Base-by-base conservation (phyloP, 2,329 filamentous ascomycete genomes). In the Sarocladium kiliense region DNA sequence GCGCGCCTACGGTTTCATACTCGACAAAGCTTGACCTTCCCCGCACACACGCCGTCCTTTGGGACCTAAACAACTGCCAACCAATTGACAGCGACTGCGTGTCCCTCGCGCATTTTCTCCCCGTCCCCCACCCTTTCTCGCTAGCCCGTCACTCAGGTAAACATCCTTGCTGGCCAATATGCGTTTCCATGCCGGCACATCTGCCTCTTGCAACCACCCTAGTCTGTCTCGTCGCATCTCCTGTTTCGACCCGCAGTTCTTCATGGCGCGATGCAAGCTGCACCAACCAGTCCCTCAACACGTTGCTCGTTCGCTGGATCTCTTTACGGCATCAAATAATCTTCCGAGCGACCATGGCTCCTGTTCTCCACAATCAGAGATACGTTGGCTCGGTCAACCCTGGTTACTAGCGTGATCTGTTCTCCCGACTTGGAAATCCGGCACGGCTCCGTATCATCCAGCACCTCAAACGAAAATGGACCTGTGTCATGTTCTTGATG, bases 151-250 rank as follows among this genome's bases (percentile, higher is more conserved):
- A 21, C 4, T 3, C 30, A 5, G n/a, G 27, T 3, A 25, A 27
- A 12, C n/a, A 32, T 34, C 30, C 47, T 34, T 36, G 30, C 27
- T 51, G 10, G 47, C 5, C 47, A 51, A 16, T 34, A 25, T 18
- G 19, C 26, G 12, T 19, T 21, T 36, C 26, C 30, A 51, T 51
- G 47, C 47, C 27, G 47, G 27, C 23, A 51, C 47, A 51, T 51
- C 47, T 34, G 25, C 44, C 25, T 47, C 44, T 27, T 11, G 19
- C 44, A 47, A n/a, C 27, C 12, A 27, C 25, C 44, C 23, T 47
- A 12, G 47, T n/a, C 25, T 51, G 14, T 23, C 21, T 47, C 7
- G 16, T 27, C 25, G 25, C 25, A 30, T 30, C 14, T 27, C 44
- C n/a, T 27, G 44, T 12, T 11, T 3, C 25, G 18, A 23, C 12